Base-by-base conservation (phyloP, 495 filamentous ascomycete genomes). In the Aspergillus cavernicola region DNA sequence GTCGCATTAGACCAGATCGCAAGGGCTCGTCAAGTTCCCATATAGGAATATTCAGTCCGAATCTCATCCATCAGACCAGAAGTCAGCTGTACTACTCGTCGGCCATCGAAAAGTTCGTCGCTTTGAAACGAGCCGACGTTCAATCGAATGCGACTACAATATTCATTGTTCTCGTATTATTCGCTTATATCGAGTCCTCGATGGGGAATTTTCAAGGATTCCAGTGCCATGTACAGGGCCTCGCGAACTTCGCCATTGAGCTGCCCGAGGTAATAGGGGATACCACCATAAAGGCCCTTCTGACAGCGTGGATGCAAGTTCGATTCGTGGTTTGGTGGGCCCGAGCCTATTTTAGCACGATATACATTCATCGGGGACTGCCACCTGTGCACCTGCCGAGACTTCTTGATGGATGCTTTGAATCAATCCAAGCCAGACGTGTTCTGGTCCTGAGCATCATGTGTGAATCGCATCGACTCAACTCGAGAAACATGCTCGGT, bases 181-280 rank as follows among this genome's bases (percentile, higher is more conserved):
- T 69, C 38, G 61, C 49, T n/a, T 58, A 69, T 49, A 41, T 69
- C 3, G 64, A 66, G 44, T 53, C 57, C 5, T 58, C 61, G 2
- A 69, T 62, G 59, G 61, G 64, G 2, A 66, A 69, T 43, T 64
- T 69, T 12, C 13, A 58, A 13, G 66, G 57, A 1, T 69, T 65
- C 23, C 42, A 63, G 11, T 60, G 58, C 31, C 64, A 69, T 54
- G 59, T 61, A 0, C 44, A 65, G 15, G 66, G 61, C 0, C 13
- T 68, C 16, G 19, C 45, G 18, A 19, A 7, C 11, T 52, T 59
- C 20, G 41, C 60, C 5, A 10, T 42, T 0, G 50, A 61, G 4
- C 16, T 55, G n/a, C 24, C 18, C 7, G 19, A 48, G 7, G 22
- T 1, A 12, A 29, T 19, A 5, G 32, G 26, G 19, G 41, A 45